A percentile compares a stretch with the other conserved stretches of the same genome.
Conservation (phyloP, 495 filamentous ascomycete genomes). For the Penicillium argentinense region DNA sequence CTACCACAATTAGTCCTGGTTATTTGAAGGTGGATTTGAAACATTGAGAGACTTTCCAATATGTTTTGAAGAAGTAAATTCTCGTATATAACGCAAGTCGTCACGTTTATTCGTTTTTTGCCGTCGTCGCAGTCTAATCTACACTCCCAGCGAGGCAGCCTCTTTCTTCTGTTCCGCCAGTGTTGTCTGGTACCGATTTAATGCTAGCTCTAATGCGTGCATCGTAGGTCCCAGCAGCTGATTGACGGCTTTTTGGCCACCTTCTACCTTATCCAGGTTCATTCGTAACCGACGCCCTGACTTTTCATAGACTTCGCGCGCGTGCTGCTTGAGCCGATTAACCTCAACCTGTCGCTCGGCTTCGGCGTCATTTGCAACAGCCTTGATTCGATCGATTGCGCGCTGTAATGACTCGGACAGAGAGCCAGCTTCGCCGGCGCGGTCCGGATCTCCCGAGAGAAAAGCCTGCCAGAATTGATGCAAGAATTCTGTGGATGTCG, state of each 20-base stretch:
- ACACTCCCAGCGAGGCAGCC: slow-evolving; percentile 14
- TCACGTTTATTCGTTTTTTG: neutral
- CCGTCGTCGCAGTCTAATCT: slow-evolving; percentile 3
- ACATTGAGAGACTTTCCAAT: slow-evolving; percentile 17
- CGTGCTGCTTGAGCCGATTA: slow-evolving; percentile 62
- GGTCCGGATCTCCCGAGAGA: slow-evolving; percentile 75
- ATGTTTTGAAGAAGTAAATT: too few relatives aligned
- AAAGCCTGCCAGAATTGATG: slow-evolving; percentile 93
- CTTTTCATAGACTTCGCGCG: slow-evolving; percentile 61
- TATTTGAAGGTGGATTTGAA: too few relatives aligned
- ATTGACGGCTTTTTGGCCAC: slow-evolving; percentile 73
- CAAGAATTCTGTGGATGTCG: slow-evolving; percentile 91
- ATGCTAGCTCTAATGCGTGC: slow-evolving; percentile 63
- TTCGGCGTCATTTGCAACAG: slow-evolving; percentile 79
- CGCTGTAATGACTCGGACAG: slow-evolving; percentile 75
- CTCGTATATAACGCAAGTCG: too few relatives aligned
- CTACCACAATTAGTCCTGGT: too few relatives aligned
- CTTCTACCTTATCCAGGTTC: slow-evolving; percentile 63
- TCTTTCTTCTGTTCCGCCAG: slow-evolving; percentile 57
- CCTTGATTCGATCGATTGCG: slow-evolving; percentile 75
- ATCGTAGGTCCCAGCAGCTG: slow-evolving; percentile 72
- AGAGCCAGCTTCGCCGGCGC: slow-evolving; percentile 71
- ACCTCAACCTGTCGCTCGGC: slow-evolving; percentile 60
- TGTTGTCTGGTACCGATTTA: slow-evolving; percentile 61
- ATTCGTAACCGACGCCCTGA: slow-evolving; percentile 69